phyloP scores from a whole-genome alignment of 257 asterid species.

The Dorcoceras hygrometricum region DNA sequence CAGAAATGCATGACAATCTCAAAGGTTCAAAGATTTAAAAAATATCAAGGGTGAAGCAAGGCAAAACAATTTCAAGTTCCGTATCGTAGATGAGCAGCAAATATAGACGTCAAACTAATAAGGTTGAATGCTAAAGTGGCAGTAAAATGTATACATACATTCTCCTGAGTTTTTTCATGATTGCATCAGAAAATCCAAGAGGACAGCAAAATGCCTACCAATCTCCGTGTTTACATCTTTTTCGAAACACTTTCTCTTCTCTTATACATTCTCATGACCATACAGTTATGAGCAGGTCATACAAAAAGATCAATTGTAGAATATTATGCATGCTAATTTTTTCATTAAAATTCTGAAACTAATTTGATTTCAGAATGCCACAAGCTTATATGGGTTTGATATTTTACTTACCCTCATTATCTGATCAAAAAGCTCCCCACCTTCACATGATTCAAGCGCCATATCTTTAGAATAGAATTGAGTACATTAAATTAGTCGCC shows the following conservation, averaged over 20 bases:
- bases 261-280: background rate
- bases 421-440: constrained; percentile 98
- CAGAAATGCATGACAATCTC: background rate
- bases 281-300: background rate
- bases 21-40: background rate
- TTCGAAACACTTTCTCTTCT: background rate
- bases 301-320: background rate
- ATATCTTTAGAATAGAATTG: constrained; percentile 57
- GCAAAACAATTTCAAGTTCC: constrained; percentile 1
- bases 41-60: background rate
- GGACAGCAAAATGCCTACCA: constrained; percentile 1
- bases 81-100: constrained; percentile 8
- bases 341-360: background rate
- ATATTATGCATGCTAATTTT: constrained; percentile 8
- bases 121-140: background rate
- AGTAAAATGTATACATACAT: background rate
- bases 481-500: constrained; percentile 28
- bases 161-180: background rate
- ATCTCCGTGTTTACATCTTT: background rate
- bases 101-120: background rate
- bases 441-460: constrained; percentile 99
- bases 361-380: constrained; percentile 1
- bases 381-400: constrained; percentile 11
- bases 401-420: constrained; percentile 73
- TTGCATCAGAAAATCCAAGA: background rate